Evolutionary conservation across 1,284 basidiomycete species (phyloP), one percentile per base, ranked within the genome.

Genomic region (Agaricales sp.): DNA sequence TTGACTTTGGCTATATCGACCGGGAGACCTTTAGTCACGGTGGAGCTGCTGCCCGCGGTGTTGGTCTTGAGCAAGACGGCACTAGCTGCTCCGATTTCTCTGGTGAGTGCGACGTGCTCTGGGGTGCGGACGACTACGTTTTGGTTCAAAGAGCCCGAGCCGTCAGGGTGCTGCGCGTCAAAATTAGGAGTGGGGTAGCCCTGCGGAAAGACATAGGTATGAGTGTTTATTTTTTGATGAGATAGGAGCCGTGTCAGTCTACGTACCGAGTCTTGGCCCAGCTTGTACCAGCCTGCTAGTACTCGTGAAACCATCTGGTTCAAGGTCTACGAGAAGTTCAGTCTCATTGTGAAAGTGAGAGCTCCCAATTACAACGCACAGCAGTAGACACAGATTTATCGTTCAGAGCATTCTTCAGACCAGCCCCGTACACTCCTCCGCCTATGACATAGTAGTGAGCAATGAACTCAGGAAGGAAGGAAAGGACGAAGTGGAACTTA

Each of bases 21-120:
- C 1, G 78, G 72, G 4, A 73, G 56, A 1, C 69, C 71, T 3
- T 64, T 59, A 8, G 30, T 35, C 13, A 59, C 57, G 54, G 53
- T 67, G 45, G 54, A 71, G 56, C 65, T 66, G n/a, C 41, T 43
- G 8, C 41, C 41, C 11, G 41, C 8, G 13, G 41, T 43, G 18
- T 8, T 68, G 61, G 92, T 92, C 71, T 92, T 92, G 19, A 92
- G 73, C 21, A 93, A 64, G 3, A 92, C 84, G 1, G 80, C 79
- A 0, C 82, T 84, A 0, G 78, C 79, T 0, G 77, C 73, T 2
- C 78, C 87, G 18, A 91, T 80, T 52, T 87, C 72, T 23, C 76
- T 71, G 8, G 77, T 78, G 3, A 87, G 61, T 0, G 74, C 72
- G 1, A 63, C 71, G 57, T 80, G 74, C 21, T 64, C 67, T 45